phyloP scores from a whole-genome alignment of 2,329 filamentous ascomycete species.

The Cordyceps tenuipes region DNA sequence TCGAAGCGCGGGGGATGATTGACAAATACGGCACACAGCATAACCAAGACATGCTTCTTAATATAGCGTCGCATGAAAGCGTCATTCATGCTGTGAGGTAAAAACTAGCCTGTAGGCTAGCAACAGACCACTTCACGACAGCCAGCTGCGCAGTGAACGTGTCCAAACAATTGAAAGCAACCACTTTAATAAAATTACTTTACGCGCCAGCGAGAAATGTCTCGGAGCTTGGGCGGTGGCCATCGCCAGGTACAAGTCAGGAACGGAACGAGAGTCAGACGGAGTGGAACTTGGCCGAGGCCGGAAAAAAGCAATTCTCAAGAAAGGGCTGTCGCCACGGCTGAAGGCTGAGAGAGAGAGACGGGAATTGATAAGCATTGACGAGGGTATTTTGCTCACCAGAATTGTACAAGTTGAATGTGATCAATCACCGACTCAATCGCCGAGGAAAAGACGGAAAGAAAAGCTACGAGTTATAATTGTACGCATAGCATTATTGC shows the following conservation, averaged over 20 bases:
- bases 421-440: neutral
- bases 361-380: neutral
- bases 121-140: neutral
- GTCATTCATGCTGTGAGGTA: neutral
- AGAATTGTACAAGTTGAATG: neutral
- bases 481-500: neutral
- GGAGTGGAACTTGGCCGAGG: slow-evolving; percentile 7
- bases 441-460: too few species aligned
- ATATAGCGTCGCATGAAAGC: neutral
- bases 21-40: too few species aligned
- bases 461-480: neutral
- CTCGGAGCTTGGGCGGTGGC: neutral
- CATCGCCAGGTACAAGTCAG: slow-evolving; percentile 10
- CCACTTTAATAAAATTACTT: slow-evolving; percentile 8
- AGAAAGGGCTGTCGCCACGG: neutral
- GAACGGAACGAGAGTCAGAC: slow-evolving; percentile 8
- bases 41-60: too few species aligned
- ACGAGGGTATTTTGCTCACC: neutral
- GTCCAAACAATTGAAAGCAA: neutral
- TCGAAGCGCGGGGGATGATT: too few species aligned
- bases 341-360: neutral
- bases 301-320: neutral
- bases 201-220: slow-evolving; percentile 2
- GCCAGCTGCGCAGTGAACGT: neutral
- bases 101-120: neutral